Conservation (phyloP, 2,329 filamentous ascomycete species). For the Stromatinia cepivora region DNA sequence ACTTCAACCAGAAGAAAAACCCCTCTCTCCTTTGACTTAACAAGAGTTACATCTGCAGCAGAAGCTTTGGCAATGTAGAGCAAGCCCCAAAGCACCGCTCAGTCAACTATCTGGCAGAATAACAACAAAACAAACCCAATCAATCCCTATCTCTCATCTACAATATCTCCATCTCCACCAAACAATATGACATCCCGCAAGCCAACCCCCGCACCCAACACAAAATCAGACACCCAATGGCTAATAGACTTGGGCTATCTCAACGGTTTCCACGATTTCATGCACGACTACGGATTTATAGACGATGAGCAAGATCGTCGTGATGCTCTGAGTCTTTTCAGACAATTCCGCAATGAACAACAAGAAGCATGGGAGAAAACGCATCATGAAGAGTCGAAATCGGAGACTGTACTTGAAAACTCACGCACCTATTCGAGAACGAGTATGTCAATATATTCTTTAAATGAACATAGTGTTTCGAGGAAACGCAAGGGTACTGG, state of each 20-base stretch:
- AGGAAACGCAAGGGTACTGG: background rate
- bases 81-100: background rate
- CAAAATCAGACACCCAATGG: background rate
- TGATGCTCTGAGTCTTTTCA: background rate
- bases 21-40: background rate
- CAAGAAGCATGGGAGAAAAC: background rate
- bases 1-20: background rate
- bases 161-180: background rate
- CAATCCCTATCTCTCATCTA: background rate
- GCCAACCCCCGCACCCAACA: background rate
- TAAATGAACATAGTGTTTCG: fast-evolving
- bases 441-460: background rate
- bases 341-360: constrained; percentile 2
- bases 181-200: background rate
- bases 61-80: background rate
- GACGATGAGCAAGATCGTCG: background rate
- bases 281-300: constrained; percentile 3
- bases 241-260: background rate
- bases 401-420: no score
- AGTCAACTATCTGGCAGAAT: no score
- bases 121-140: no score
- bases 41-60: background rate
- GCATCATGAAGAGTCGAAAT: background rate
- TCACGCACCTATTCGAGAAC: background rate
- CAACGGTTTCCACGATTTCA: background rate